Conservation (phyloP, 2,329 filamentous ascomycete genomes). For the Aureobasidium sp. region DNA sequence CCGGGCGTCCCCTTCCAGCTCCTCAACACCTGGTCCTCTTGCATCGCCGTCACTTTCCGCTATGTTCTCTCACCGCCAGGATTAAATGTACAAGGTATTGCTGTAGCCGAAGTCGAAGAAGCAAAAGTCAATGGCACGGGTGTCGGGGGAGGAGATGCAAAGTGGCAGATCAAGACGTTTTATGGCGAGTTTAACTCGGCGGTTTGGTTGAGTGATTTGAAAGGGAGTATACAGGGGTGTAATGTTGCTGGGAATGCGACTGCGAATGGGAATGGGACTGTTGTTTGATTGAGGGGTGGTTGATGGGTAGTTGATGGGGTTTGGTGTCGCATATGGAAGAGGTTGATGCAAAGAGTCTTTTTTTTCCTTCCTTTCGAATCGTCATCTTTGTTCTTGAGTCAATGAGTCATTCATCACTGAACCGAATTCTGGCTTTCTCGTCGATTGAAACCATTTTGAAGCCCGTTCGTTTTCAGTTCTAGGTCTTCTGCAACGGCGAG, state of each 20-base stretch:
- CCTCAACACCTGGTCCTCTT: slow-evolving; percentile 26
- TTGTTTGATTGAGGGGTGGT: neutral
- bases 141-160: neutral
- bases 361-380: too few species aligned
- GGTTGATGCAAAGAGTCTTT: neutral
- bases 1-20: slow-evolving; percentile 27
- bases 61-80: slow-evolving; percentile 25
- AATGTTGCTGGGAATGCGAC: neutral
- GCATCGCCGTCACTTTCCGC: slow-evolving; percentile 25
- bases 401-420: too few species aligned
- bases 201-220: slow-evolving; percentile 24
- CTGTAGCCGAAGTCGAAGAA: neutral
- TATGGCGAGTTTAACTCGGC: slow-evolving; percentile 32
- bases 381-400: too few species aligned
- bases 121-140: neutral
- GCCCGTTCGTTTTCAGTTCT: too few species aligned
- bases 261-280: neutral
- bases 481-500: too few species aligned
- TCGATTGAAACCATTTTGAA: too few species aligned
- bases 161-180: slow-evolving; percentile 30
- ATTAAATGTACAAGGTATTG: slow-evolving; percentile 22
- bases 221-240: neutral
- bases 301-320: too few species aligned
- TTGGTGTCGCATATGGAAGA: too few species aligned
- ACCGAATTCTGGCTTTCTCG: too few species aligned